Evolutionary conservation across 2,329 filamentous ascomycete genomes (phyloP).

Genomic region (Venturia pyrina): DNA sequence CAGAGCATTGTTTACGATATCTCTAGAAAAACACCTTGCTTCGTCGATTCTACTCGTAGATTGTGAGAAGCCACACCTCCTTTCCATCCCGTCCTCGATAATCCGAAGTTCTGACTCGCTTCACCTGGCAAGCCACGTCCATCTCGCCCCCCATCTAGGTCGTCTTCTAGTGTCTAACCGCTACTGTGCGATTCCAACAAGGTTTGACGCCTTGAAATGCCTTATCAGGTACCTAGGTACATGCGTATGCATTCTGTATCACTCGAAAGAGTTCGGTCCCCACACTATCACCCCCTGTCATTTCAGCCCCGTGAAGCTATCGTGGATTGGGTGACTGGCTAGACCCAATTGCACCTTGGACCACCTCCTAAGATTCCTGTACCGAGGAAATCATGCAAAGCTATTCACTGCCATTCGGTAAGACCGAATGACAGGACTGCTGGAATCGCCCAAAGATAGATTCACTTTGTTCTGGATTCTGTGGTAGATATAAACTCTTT

Average conservation of each 20-base stretch:
- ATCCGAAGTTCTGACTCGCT: not conserved
- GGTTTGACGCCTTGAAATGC: not conserved
- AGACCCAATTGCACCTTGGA: not conserved
- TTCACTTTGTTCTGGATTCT: not conserved
- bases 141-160: not conserved
- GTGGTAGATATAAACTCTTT: not conserved
- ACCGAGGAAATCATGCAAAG: not conserved
- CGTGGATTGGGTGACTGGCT: not conserved
- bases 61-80: not conserved
- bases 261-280: not conserved
- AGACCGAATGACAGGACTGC: not conserved
- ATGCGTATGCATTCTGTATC: not conserved
- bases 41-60: too few species aligned
- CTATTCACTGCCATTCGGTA: not conserved
- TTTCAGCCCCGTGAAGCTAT: slow-evolving; percentile 1
- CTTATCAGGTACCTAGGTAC: not conserved
- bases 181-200: not conserved
- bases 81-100: not conserved
- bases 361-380: not conserved
- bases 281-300: not conserved
- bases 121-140: slow-evolving; percentile 4
- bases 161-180: not conserved
- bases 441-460: not conserved
- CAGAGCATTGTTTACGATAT: too few species aligned
- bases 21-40: too few species aligned